Base-by-base conservation (phyloP, 2,329 filamentous ascomycete species). In the Xylaria multiplex region DNA sequence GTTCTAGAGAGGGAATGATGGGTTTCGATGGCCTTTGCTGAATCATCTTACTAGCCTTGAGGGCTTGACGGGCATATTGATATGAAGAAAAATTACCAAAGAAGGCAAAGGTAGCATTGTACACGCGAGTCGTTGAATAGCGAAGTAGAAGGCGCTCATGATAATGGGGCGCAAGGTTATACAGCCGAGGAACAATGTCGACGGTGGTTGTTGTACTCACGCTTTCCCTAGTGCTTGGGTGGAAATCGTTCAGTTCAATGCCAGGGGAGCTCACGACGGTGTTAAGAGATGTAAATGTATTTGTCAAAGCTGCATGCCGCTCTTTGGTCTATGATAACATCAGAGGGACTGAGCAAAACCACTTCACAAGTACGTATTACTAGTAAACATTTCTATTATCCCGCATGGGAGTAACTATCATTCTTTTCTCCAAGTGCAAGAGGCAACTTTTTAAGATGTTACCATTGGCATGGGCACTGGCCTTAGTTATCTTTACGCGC, bases 1-100 rank as follows among this genome's bases (percentile, higher is more conserved):
- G 73, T 75, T 75, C 37, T 64, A 63, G 70, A 75, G 72, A 74
- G 65, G 70, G 69, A 69, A 69, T 72, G 67, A 70, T 62, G 60
- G 65, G 67, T 64, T 70, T 70, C 48, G 64, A 69, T 65, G 62
- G 56, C 50, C 57, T 69, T 70, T 62, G 66, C 55, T 64, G 67
- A 69, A 67, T 68, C 42, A 64, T 59, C 64, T 70, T 56, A 68
- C 56, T 65, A 27, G 49, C 61, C 65, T 62, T 65, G 42, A 53
- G 53, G 63, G 61, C 50, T 69, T 59, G 52, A 22, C 32, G 49
- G 54, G 61, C 54, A 65, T 66, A 67, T 61, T 68, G 62, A 49
- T 59, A 48, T 42, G 16, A 43, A 45, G 59, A 64, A 52, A 67
- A 60, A 64, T 49, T 22, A 61, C 46, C 55, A 60, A 49, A 58